Percentiles rank a stretch among this genome's conserved stretches.
phyloP scores from a whole-genome alignment of 441 rosid genomes.

The Erodium moschatum region DNA sequence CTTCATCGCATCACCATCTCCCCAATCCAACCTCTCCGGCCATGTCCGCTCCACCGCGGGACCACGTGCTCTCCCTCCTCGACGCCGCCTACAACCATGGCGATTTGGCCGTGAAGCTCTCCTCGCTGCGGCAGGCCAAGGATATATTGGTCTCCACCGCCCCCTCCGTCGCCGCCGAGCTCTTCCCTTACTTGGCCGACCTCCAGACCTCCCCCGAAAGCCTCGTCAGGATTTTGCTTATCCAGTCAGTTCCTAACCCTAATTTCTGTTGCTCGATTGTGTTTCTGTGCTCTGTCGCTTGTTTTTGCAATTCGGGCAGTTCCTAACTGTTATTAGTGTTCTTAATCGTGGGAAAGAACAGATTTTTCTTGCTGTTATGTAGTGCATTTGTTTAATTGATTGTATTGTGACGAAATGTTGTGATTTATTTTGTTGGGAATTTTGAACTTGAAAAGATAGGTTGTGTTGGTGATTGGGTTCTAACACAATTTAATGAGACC shows the following conservation, averaged over 20 bases:
- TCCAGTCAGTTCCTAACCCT: constrained; percentile 66
- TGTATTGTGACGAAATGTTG: neutral
- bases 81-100: constrained; percentile 79
- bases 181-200: constrained; percentile 66
- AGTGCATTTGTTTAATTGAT: neutral
- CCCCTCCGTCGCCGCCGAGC: constrained; percentile 64
- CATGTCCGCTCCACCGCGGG: constrained; percentile 37
- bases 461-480: neutral
- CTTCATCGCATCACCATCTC: neutral
- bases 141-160: constrained; percentile 61
- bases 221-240: constrained; percentile 68
- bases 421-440: neutral
- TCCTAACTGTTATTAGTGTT: constrained; percentile 19
- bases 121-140: constrained; percentile 78
- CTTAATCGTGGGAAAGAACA: neutral
- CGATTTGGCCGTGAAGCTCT: constrained; percentile 87
- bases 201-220: constrained; percentile 71
- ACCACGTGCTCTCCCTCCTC: constrained; percentile 77
- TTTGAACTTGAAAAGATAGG: constrained; percentile 5
- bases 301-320: constrained; percentile 47
- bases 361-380: neutral
- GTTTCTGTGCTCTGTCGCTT: neutral
- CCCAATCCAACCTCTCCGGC: neutral
- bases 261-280: constrained; percentile 7
- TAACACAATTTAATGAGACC: neutral